Evolutionary conservation across 1,284 basidiomycete genomes (phyloP), one percentile per base, ranked within the genome.

Genomic region (Heterobasidion irregulare): DNA sequence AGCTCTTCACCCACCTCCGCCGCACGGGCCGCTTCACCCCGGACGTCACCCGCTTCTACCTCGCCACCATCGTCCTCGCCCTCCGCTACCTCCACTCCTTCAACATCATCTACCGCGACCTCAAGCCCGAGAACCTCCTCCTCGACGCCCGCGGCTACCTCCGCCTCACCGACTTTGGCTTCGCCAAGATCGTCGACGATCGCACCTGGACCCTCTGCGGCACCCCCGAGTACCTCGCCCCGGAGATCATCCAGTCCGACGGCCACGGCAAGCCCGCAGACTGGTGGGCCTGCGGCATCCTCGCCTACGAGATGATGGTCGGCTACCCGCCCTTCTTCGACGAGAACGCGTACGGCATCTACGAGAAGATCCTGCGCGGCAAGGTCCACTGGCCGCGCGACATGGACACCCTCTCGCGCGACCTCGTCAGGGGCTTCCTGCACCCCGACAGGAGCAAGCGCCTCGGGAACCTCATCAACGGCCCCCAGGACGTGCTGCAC

Each of bases 141-240:
- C 79, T 99, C 50, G 93, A 94, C 61, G 91, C 94, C 2, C 91
- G 95, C 56, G 96, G 96, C 0, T 98, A 99, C 70, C 84, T 99
- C 64, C 94, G 95, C 58, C 85, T 99, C 55, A 98, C 95, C 38
- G 97, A 99, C 71, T 99, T 99, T 70, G 96, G 96, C 2, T 99
- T 99, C 66, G 94, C 97, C 34, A 99, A 99, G 72, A 90, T 96
- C 61, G 96, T 98, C 3, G 95, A 96, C 56, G 96, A 98, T 72
- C 94, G 96, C 72, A 99, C 97, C 1, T 99, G 96, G 96, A 99
- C 97, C 7, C 78, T 99, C 18, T 99, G 97, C 70, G 97, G 94
- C 43, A 98, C 94, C 5, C 97, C 97, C 12, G 97, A 99, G 72
- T 99, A 99, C 64, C 79, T 96, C 46, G 93, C 93, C 0, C 93